Evolutionary conservation across 176 grass and related monocot species (phyloP), one percentile per base, ranked within the genome.

Genomic region (Alloteropsis semialata): DNA sequence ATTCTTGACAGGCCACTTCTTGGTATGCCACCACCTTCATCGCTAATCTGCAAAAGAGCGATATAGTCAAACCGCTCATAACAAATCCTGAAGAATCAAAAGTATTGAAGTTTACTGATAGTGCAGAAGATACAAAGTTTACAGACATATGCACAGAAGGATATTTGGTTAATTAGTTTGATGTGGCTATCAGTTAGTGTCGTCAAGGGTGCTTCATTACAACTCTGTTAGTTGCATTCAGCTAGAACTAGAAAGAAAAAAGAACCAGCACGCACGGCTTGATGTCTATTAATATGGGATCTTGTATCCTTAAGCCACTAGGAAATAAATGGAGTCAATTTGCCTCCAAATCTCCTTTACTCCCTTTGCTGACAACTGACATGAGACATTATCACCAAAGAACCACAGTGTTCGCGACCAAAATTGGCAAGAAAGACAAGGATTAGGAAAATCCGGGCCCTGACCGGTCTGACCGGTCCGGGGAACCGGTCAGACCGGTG

Each of bases 1-100:
- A 94, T 91, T 88, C 76, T 94, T 56, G 81, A 71, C 84, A 97
- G 92, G 51, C 93, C 95, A 61, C 88, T 94, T 85, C 93, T 96
- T 75, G 84, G 59, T 70, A 97, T 94, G 43, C 90, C 95, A 73
- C 95, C 92, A 21, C 95, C 92, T 94, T 94, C 88, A 76, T 92
- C 95, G 34, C 88, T 94, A 80, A 97, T 86, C 90, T 94, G 74
- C 30, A 7, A n/a, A n/a, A n/a, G n/a, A n/a, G n/a, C n/a, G n/a
- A n/a, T n/a, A n/a, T n/a, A 67, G 68, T 36, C 11, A 11, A 57
- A 67, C 10, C 63, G 39, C 56, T 77, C 54, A 48, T 25, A 41
- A 0, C 7, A 33, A 63, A 36, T 12, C 33, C 33, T 60, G 32
- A 64, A 78, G 45, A 78, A 78, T 29, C 39, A 5, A n/a, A 54